Base-by-base conservation (phyloP, 2,329 filamentous ascomycete genomes). In the Epichloe baconii region DNA sequence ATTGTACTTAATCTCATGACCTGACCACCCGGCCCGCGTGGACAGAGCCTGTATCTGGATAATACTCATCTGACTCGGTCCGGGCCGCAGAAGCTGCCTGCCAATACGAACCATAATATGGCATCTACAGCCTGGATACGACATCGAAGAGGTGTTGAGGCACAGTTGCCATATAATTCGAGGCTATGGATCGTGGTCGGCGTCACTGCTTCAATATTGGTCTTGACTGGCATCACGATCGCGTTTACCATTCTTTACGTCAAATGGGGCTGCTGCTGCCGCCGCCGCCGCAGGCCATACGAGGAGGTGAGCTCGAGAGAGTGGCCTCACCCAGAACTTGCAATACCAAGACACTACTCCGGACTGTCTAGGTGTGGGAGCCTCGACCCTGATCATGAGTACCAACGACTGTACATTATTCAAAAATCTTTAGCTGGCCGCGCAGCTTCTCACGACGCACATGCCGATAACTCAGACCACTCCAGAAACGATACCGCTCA, bases 361-460 rank as follows among this genome's bases (percentile, higher is more conserved):
- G 41, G 17, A 4, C 19, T 35, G n/a, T 40, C 46, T 37, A 8
- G 23, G 5, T n/a, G n/a, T 3, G 11, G 44, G 10, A 38, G 31
- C 31, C 26, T 48, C 34, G 34, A 52, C 8, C 58, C 64, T 23
- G 60, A 68, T 34, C 63, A 67, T 41, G 71, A 74, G 53, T 51
- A 60, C 26, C 64, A 71, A 53, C 62, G 71, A 12, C 56, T 59
- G 34, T 62, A 59, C 44, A 70, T 73, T 57, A 73, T 74, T 52
- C 65, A 66, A 48, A 48, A 74, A 57, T 72, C 70, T 2, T 59
- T 74, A 8, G 64, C 66, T 51, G 61, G 59, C 38, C 63, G 64
- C 21, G 44, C 58, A 4, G 61, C 62, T 12, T 60, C 59, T 21
- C 43, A 49, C 5, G 47, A 52, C 12, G 6, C 11, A 17, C 31